Base-by-base conservation (phyloP, 495 filamentous ascomycete species). In the Penicillium paxilli region DNA sequence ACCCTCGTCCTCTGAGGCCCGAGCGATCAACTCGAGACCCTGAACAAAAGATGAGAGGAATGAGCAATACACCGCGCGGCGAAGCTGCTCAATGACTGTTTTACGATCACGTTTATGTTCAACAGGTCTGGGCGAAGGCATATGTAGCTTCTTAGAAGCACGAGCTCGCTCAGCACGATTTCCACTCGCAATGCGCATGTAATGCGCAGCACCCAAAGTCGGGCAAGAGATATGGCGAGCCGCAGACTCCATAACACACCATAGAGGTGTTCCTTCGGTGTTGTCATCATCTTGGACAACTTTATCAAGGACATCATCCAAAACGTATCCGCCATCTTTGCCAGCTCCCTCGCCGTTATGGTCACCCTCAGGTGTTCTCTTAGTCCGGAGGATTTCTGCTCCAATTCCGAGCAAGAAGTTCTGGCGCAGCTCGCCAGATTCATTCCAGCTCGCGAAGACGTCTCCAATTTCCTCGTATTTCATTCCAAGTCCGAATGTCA, bases 241-340 rank as follows among this genome's bases (percentile, higher is more conserved):
- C 17, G 83, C 80, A 3, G 84, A 82, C 59, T 91, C 85, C 65
- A 78, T 80, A 26, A 83, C 72, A 10, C 75, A 77, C 85, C 83
- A 90, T 57, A 83, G 73, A 0, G 85, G 81, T 5, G 87, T 92
- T 7, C 89, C 87, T 67, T 91, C 87, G 24, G 79, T 79, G 53
- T 77, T 74, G 47, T 86, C 83, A 44, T 82, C 79, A 53, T 90
- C 85, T 72, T 91, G 86, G 2, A 90, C 87, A 0, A 90, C 87
- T 52, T 90, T 92, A 66, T 91, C 88, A 51, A 85, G 80, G 9
- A 90, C 80, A 25, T 81, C 75, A 20, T 83, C 80, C 4, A 91
- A 75, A 2, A 91, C 82, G 41, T 80, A 75, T 46, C 71, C 69
- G 42, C 51, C 54, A 11, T 62, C 47, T 3, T 58, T 47, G 28